A percentile compares a stretch with the other conserved stretches of the same genome.
Conservation (phyloP, 2,329 filamentous ascomycete species). For the Polytolypa hystricis region DNA sequence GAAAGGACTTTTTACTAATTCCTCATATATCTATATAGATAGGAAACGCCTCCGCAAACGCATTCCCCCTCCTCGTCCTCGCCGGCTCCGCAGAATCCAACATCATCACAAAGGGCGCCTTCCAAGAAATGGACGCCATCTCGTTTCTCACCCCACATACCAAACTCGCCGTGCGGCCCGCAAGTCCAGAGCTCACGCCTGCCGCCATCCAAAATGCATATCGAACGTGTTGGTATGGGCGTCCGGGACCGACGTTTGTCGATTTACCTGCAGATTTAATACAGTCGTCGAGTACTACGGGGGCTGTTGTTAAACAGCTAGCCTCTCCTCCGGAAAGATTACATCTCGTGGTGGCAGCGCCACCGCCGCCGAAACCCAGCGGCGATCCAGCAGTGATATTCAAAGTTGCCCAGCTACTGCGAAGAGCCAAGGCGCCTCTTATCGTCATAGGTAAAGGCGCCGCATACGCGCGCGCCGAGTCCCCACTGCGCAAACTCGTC, state of each 20-base stretch:
- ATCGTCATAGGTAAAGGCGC: conserved; percentile 47
- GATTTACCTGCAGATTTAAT: conserved; percentile 48
- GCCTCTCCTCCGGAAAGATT: conserved; percentile 19
- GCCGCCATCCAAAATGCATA: conserved; percentile 42
- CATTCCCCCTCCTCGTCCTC: conserved; percentile 44
- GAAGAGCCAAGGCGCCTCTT: conserved; percentile 39
- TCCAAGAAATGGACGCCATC: conserved; percentile 48
- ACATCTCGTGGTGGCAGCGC: conserved; percentile 23
- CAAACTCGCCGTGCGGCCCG: conserved; percentile 40
- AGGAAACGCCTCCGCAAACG: conserved; percentile 43
- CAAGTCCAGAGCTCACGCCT: conserved; percentile 36
- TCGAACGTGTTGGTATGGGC: conserved; percentile 42
- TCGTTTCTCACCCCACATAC: conserved; percentile 43
- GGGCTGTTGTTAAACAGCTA: conserved; percentile 7
- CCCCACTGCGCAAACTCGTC: conserved; percentile 34
- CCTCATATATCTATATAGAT: conserved; percentile 21
- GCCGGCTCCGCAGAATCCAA: conserved; percentile 44
- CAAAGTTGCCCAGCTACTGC: conserved; percentile 35
- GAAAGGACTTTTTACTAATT: too few species aligned
- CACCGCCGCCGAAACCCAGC: conserved; percentile 32
- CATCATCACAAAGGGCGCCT: conserved; percentile 42
- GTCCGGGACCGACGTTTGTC: conserved; percentile 43
- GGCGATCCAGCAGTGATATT: conserved; percentile 35
- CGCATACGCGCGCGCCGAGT: conserved; percentile 43
- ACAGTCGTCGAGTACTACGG: conserved; percentile 24